phyloP scores from a whole-genome alignment of 208 protist genomes.

The Angomonas desouzai region DNA sequence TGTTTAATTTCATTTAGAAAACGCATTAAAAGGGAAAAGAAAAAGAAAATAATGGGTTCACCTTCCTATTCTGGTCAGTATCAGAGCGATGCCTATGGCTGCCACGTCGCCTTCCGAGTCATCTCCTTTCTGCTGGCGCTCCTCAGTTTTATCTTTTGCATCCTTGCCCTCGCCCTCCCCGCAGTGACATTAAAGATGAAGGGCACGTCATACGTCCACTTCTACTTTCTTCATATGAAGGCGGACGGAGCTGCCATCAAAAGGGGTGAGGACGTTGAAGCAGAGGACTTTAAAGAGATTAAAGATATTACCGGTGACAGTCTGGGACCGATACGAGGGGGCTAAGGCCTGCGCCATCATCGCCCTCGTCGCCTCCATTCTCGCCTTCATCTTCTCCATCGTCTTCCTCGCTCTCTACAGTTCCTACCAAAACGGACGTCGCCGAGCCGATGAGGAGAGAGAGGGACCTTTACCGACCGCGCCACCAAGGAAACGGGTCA shows the following conservation, averaged over 20 bases:
- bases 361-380: not conserved
- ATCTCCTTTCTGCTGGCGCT: not conserved
- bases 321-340: not conserved
- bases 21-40: no score
- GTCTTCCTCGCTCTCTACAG: not conserved
- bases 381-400: not conserved
- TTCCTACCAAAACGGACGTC: not conserved
- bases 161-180: not conserved
- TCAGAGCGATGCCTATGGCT: not conserved
- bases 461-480: no score
- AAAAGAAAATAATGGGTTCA: no score
- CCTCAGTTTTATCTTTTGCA: not conserved
- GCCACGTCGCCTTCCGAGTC: not conserved
- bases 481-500: no score
- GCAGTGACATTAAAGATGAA: not conserved
- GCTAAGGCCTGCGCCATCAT: not conserved
- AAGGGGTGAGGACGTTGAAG: not conserved
- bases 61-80: not conserved
- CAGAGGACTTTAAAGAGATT: not conserved
- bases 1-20: no score
- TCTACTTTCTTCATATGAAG: not conserved
- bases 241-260: not conserved
- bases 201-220: not conserved
- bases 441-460: constrained; percentile 2
- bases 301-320: not conserved